phyloP scores from a whole-genome alignment of 1,284 basidiomycete species.

The Tremellales sp. region DNA sequence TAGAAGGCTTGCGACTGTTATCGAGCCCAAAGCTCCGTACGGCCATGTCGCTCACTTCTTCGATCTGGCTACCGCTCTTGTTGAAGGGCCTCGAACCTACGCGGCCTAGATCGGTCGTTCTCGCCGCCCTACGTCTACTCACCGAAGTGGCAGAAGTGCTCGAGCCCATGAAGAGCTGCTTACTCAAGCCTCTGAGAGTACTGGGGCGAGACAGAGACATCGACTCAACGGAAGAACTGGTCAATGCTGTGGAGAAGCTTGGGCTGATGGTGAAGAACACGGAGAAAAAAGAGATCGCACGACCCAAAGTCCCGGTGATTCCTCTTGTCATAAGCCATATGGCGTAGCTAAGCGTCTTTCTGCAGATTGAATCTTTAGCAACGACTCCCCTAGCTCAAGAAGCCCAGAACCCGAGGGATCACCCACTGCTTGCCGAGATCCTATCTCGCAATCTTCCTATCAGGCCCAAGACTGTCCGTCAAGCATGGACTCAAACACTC shows the following conservation, averaged over 20 bases:
- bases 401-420: conserved; percentile 14
- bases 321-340: no score
- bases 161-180: conserved; percentile 34
- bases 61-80: conserved; percentile 37
- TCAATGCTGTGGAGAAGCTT: conserved; percentile 10
- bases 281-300: conserved; percentile 9
- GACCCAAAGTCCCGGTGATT: no score
- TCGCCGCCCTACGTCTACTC: conserved; percentile 21
- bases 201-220: conserved; percentile 13
- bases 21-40: conserved; percentile 25
- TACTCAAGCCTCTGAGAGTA: conserved; percentile 27
- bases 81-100: conserved; percentile 25
- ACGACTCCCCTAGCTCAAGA: no score
- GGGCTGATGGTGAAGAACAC: conserved; percentile 15
- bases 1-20: conserved; percentile 29
- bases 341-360: no score
- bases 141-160: conserved; percentile 22
- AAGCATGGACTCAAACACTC: conserved; percentile 32
- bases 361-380: no score
- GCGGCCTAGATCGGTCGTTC: conserved; percentile 19
- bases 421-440: conserved; percentile 31
- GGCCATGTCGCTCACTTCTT: conserved; percentile 25
- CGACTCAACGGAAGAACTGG: conserved; percentile 11
- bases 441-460: conserved; percentile 26
- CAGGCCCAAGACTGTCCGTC: conserved; percentile 18